Base-by-base conservation (phyloP, 2,329 filamentous ascomycete genomes). In the Neurospora sp. region DNA sequence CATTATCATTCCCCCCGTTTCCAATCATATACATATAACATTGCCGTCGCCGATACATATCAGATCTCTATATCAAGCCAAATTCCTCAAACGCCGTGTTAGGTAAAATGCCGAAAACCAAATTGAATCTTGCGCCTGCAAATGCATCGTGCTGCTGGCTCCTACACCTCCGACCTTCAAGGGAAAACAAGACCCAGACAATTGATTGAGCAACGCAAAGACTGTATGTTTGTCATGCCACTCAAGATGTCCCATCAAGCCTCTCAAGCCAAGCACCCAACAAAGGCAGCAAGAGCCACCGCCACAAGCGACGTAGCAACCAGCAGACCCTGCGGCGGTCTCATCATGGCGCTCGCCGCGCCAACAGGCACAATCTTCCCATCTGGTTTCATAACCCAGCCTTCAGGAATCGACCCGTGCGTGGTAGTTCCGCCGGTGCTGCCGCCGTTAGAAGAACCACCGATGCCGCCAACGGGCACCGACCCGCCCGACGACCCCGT, bases 291-390 rank as follows among this genome's bases (percentile, higher is more conserved):
- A 43, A 38, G 38, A 13, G 43, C 33, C n/a, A 39, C 68, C 62
- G 66, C n/a, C 68, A 67, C 23, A 9, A 67, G 58, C 62, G 68
- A 66, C 17, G 52, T 62, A 36, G 38, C 68, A 38, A 69, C 40
- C 38, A 69, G 38, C 62, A 69, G 33, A 3, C 33, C 36, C 62
- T 62, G 52, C 23, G 52, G 28, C 23, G 52, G 52, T 7, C 52
- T 62, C 52, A 36, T 33, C 28, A 36, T 36, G 6, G 38, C 42
- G 58, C 72, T 75, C 77, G 87, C 88, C 82, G 88, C 87, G 80
- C 85, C 87, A 74, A 89, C 86, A 77, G 91, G 91, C 77, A 93
- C 85, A 76, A 96, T 89, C 83, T 94, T 95, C 78, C 93, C 92
- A 75, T 89, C 87, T 72, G 89, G 84, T 68, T 90, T 92, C 81